Percentiles rank a stretch among this genome's conserved stretches.
phyloP scores from a whole-genome alignment of 1,139 yeast genomes.

The Entelexis sorbosivorans region DNA sequence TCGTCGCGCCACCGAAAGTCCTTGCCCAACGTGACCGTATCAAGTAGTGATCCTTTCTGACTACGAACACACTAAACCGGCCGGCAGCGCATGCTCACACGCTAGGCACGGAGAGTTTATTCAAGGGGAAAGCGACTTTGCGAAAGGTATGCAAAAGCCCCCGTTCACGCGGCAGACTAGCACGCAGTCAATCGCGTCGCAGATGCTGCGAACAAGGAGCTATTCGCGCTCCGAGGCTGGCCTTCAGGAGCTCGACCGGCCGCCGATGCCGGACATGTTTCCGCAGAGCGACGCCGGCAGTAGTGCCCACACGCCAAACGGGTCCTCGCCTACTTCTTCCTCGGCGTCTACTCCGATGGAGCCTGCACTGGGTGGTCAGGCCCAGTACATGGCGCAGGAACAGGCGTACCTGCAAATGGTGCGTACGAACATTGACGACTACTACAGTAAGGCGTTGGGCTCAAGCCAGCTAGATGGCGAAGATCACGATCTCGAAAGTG shows the following conservation, averaged over 20 bases:
- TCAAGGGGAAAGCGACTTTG: background rate
- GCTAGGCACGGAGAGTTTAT: background rate
- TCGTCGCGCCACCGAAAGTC: background rate
- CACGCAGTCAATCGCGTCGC: conserved; percentile 8
- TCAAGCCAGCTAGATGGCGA: conserved; percentile 25
- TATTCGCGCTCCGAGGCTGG: conserved; percentile 2
- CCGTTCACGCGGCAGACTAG: conserved; percentile 5
- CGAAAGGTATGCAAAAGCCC: conserved; percentile 2
- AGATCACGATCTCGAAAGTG: conserved; percentile 20
- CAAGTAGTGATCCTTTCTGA: background rate
- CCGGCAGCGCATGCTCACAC: background rate
- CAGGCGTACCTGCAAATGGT: conserved; percentile 55
- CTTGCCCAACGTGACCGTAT: background rate
- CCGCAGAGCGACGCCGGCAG: conserved; percentile 1
- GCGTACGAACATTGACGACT: conserved; percentile 59
- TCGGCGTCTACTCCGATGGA: background rate
- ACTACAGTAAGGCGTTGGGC: conserved; percentile 26
- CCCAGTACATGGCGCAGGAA: conserved; percentile 47
- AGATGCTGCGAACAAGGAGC: conserved; percentile 6
- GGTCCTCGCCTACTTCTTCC: background rate
- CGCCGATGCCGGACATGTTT: conserved; percentile 3
- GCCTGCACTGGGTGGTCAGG: conserved; percentile 13
- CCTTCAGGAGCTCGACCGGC: background rate
- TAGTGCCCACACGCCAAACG: conserved; percentile 3
- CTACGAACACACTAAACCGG: background rate